phyloP scores from a whole-genome alignment of 2,329 filamentous ascomycete species.

The Sporothrix pseudoabietina region DNA sequence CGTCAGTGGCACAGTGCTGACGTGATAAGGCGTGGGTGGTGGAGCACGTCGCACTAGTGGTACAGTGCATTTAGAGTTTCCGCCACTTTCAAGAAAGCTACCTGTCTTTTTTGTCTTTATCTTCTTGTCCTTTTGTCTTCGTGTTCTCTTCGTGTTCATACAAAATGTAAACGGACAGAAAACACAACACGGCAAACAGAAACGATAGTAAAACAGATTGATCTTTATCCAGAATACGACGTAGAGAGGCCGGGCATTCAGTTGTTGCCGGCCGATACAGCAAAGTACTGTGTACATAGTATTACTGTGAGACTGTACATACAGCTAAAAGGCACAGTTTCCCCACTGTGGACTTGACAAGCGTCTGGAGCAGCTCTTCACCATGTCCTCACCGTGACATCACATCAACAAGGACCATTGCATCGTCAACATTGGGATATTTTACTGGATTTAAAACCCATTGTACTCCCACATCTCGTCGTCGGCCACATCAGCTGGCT shows the following conservation, averaged over 20 bases:
- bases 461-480: background rate
- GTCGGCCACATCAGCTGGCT: background rate
- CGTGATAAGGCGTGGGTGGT: conserved; percentile 20
- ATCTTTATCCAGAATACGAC: background rate
- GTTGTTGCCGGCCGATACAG: background rate
- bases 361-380: background rate
- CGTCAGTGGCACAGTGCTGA: conserved; percentile 16
- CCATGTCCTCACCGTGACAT: background rate
- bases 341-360: background rate
- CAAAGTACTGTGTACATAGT: background rate
- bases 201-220: background rate
- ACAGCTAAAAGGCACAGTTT: background rate
- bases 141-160: background rate
- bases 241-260: background rate
- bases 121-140: background rate
- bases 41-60: background rate
- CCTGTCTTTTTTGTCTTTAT: background rate
- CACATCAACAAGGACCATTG: background rate
- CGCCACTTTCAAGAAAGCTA: conserved; percentile 8
- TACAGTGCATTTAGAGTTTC: background rate
- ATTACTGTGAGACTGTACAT: background rate
- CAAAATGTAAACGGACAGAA: background rate
- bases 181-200: background rate
- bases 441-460: background rate
- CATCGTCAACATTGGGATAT: background rate